These are phyloP conservation scores for Wickerhamomyces rabaulensis DNA, from an alignment of 805 yeast species.

Conservation along the genomic window DNA sequence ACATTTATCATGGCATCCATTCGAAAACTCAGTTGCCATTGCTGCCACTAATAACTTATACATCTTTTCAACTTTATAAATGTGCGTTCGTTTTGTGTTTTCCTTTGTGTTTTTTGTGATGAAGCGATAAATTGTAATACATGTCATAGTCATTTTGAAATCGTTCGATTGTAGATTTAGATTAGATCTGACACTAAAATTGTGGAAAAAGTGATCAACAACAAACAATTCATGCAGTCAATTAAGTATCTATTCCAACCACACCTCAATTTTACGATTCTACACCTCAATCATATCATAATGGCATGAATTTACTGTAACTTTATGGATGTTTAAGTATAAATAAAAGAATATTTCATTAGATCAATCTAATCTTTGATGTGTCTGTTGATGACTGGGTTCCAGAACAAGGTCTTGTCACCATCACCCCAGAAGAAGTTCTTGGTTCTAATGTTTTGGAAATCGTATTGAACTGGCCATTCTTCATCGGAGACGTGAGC, in stretches of 20 bases:
- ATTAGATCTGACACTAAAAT: no score
- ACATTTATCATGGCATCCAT: conserved; percentile 98
- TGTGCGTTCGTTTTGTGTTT: neutral
- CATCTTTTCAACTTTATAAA: conserved; percentile 69
- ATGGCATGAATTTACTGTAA: neutral
- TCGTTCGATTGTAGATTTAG: neutral
- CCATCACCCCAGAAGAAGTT: conserved; percentile 99
- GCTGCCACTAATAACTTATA: conserved; percentile 96
- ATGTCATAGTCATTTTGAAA: neutral
- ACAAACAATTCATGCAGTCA: no score
- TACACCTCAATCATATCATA: neutral
- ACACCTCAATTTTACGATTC: no score
- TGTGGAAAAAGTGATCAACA: no score
- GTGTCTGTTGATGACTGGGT: conserved; percentile 86
- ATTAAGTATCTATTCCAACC: no score
- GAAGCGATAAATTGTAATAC: neutral
- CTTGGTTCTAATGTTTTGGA: conserved; percentile 83
- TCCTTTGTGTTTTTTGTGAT: neutral
- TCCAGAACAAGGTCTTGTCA: conserved; percentile 96
- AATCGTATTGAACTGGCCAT: conserved; percentile 88
- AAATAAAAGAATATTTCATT: neutral
- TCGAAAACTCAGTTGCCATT: conserved; percentile 92
- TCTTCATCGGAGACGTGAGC: conserved; percentile 73
- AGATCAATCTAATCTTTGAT: conserved; percentile 26
- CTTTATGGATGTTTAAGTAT: neutral